phyloP scores from a whole-genome alignment of 345 rosid genomes.

The Cardamine occulta region DNA sequence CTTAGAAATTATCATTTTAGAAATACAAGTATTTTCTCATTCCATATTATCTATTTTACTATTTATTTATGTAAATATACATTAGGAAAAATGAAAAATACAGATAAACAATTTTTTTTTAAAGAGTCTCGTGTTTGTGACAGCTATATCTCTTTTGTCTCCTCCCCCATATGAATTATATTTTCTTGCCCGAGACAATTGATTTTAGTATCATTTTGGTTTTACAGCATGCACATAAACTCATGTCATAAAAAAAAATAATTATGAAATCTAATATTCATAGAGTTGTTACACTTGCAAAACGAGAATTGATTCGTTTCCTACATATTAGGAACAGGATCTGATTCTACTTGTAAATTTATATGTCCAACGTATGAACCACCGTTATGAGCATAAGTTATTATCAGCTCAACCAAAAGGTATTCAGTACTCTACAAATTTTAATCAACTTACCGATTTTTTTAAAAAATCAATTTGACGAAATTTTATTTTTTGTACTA shows the following conservation, averaged over 20 bases:
- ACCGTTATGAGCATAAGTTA: neutral
- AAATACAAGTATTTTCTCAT: slow-evolving; percentile 27
- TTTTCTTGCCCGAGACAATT: slow-evolving; percentile 18
- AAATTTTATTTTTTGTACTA: neutral
- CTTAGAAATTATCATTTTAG: slow-evolving; percentile 29
- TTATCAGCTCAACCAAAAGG: neutral
- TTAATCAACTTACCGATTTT: neutral
- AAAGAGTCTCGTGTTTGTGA: slow-evolving; percentile 46
- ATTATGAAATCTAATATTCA: slow-evolving; percentile 20
- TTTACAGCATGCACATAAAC: slow-evolving; percentile 23
- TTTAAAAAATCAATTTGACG: neutral
- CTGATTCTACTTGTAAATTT: slow-evolving; percentile 30
- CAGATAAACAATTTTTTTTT: no score
- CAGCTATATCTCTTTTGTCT: slow-evolving; percentile 46
- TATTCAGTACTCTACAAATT: neutral
- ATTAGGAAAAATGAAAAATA: neutral
- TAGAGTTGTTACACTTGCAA: slow-evolving; percentile 18
- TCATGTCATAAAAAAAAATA: neutral
- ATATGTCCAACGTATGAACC: slow-evolving; percentile 19
- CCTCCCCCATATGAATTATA: slow-evolving; percentile 23
- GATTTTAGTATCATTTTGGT: slow-evolving; percentile 21
- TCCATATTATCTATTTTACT: slow-evolving; percentile 22
- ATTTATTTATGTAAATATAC: slow-evolving; percentile 4
- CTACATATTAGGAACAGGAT: slow-evolving; percentile 33
- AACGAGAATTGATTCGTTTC: slow-evolving; percentile 33